Conservation (phyloP, 1,284 basidiomycete genomes). For the Paramarasmius palmivorus region DNA sequence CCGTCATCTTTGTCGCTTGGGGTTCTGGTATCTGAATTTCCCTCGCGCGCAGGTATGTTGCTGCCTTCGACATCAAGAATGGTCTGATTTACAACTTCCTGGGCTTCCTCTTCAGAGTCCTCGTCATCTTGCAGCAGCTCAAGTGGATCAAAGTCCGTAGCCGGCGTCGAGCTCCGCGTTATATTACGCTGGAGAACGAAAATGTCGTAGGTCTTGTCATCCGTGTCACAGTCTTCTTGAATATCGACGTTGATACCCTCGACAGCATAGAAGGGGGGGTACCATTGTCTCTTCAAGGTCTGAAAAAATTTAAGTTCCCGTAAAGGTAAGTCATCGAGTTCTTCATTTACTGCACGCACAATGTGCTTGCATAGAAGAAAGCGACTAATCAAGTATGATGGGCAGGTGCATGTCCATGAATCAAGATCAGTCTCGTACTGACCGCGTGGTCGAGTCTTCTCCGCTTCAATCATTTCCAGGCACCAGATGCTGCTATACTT, state of each 20-base stretch:
- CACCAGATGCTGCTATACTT: too few relatives aligned
- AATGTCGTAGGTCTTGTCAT: too few relatives aligned
- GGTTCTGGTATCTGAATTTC: too few relatives aligned
- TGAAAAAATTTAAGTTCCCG: conserved; percentile 11
- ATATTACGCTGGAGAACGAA: too few relatives aligned
- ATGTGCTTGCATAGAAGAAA: conserved; percentile 17
- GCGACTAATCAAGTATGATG: conserved; percentile 5
- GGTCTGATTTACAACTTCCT: neutral
- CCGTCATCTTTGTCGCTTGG: too few relatives aligned
- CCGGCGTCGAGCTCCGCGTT: too few relatives aligned
- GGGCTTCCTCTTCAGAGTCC: neutral
- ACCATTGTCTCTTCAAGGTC: conserved; percentile 10
- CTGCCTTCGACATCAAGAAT: neutral
- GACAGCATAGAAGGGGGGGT: conserved; percentile 13
- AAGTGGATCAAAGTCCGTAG: too few relatives aligned
- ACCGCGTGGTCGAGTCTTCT: conserved; percentile 6
- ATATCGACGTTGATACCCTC: conserved; percentile 3
- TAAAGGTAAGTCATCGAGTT: neutral
- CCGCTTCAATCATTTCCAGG: conserved; percentile 6
- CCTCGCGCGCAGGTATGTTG: too few relatives aligned
- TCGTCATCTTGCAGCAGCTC: neutral
- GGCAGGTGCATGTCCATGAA: conserved; percentile 13
- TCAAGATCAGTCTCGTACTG: conserved; percentile 10
- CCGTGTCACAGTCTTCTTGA: too few relatives aligned
- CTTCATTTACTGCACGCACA: conserved; percentile 9